These are phyloP conservation scores for Pisolithus microcarpus DNA, from an alignment of 768 basidiomycete genomes.

Conservation along the genomic window DNA sequence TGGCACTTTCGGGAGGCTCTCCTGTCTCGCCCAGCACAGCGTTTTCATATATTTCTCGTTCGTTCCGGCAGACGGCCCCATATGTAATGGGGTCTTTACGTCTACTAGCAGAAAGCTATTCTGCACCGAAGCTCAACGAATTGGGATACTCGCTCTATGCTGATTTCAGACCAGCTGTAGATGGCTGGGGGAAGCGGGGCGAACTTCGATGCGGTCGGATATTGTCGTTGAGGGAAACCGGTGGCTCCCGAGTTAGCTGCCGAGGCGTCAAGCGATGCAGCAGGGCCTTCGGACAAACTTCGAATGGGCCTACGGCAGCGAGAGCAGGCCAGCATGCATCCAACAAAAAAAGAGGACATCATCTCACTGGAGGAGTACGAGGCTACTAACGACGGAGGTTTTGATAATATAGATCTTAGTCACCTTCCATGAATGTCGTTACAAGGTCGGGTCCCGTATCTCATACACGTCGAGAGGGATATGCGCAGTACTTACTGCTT, in stretches of 20 bases:
- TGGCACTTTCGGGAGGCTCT: constrained; percentile 66
- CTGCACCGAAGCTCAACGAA: constrained; percentile 50
- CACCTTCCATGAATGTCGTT: constrained; percentile 2
- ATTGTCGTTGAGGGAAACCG: constrained; percentile 45
- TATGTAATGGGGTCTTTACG: constrained; percentile 71
- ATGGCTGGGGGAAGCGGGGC: constrained; percentile 79
- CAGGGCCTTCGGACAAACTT: neutral
- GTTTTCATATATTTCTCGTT: constrained; percentile 74
- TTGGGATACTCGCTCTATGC: constrained; percentile 76
- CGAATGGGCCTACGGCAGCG: neutral
- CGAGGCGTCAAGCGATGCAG: constrained; percentile 11
- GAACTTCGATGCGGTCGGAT: constrained; percentile 67
- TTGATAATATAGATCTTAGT: constrained; percentile 36
- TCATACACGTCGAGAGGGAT: no score
- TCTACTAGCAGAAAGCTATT: constrained; percentile 56
- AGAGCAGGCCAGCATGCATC: neutral
- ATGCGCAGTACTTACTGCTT: no score
- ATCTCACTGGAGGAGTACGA: constrained; percentile 49
- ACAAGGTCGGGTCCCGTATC: no score
- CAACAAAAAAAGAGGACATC: constrained; percentile 35
- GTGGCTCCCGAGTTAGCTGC: constrained; percentile 5
- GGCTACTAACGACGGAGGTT: constrained; percentile 40
- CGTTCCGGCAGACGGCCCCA: constrained; percentile 75
- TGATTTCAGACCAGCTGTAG: constrained; percentile 77
- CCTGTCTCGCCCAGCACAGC: constrained; percentile 69